Conservation (phyloP, 1,284 basidiomycete species). For the Trichosporon sp. region DNA sequence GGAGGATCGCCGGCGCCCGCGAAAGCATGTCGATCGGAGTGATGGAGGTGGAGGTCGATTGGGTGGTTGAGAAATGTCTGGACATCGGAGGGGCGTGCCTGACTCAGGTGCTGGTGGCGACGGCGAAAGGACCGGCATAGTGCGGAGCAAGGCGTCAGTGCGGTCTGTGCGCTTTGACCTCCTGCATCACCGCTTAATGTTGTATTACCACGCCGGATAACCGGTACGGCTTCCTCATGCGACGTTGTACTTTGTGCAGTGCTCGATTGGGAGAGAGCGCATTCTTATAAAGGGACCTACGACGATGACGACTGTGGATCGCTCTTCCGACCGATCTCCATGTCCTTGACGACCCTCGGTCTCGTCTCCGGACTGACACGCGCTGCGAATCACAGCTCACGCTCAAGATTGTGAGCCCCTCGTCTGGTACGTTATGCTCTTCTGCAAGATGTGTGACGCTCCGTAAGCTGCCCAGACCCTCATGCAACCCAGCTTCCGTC, state of each 20-base stretch:
- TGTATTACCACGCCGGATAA: too few relatives aligned
- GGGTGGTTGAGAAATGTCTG: not conserved
- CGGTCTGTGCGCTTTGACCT: not conserved
- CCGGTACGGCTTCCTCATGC: too few relatives aligned
- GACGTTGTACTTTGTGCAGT: too few relatives aligned
- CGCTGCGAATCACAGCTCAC: not conserved
- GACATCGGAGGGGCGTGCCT: not conserved
- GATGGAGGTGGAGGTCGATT: not conserved
- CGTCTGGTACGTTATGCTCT: too few relatives aligned
- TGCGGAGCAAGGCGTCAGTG: not conserved
- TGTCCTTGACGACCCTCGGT: not conserved
- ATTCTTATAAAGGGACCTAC: too few relatives aligned
- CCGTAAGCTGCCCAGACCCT: too few relatives aligned
- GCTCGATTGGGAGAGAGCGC: too few relatives aligned
- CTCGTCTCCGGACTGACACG: not conserved
- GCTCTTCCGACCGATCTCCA: not conserved
- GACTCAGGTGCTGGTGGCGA: not conserved
- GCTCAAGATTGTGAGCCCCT: too few relatives aligned
- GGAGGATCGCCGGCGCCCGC: not conserved
- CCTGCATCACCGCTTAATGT: too few relatives aligned
- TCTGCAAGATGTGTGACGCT: too few relatives aligned
- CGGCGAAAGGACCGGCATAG: not conserved
- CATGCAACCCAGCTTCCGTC: not conserved
- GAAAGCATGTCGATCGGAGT: not conserved
- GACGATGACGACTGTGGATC: not conserved